Percentiles rank a stretch among this genome's conserved stretches.
phyloP scores from a whole-genome alignment of 768 basidiomycete species.

The Xanthoconium stramineum region DNA sequence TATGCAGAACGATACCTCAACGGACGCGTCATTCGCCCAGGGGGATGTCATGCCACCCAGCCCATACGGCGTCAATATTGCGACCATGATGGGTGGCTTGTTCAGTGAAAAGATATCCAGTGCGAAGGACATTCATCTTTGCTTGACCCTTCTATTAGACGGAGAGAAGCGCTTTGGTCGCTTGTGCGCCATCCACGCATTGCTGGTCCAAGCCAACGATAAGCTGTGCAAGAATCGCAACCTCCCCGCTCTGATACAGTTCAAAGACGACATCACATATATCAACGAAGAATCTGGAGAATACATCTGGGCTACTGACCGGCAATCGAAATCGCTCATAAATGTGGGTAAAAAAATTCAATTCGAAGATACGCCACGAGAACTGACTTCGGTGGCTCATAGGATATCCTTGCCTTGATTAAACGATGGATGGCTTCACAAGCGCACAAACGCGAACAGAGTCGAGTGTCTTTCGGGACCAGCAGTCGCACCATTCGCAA shows the following conservation, averaged over 20 bases:
- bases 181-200: conserved; percentile 35
- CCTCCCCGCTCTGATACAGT: conserved; percentile 15
- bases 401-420: conserved; percentile 29
- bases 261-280: conserved; percentile 16
- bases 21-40: neutral
- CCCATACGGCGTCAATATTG: conserved; percentile 26
- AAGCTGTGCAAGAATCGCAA: conserved; percentile 30
- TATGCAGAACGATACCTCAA: conserved; percentile 17
- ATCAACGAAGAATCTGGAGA: conserved; percentile 12
- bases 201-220: conserved; percentile 32
- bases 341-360: neutral
- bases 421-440: conserved; percentile 27
- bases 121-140: conserved; percentile 29
- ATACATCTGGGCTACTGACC: conserved; percentile 20
- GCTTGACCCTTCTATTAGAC: conserved; percentile 24
- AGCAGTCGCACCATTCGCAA: conserved; percentile 7
- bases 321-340: conserved; percentile 20
- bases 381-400: conserved; percentile 2
- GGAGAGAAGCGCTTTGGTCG: conserved; percentile 24
- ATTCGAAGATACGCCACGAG: neutral
- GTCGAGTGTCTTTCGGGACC: neutral
- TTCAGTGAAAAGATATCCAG: conserved; percentile 24
- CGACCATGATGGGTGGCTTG: conserved; percentile 33
- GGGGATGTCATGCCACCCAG: conserved; percentile 5
- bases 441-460: conserved; percentile 15